Evolutionary conservation across 2,329 filamentous ascomycete species (phyloP).

Genomic region (Aspergillus floridensis): DNA sequence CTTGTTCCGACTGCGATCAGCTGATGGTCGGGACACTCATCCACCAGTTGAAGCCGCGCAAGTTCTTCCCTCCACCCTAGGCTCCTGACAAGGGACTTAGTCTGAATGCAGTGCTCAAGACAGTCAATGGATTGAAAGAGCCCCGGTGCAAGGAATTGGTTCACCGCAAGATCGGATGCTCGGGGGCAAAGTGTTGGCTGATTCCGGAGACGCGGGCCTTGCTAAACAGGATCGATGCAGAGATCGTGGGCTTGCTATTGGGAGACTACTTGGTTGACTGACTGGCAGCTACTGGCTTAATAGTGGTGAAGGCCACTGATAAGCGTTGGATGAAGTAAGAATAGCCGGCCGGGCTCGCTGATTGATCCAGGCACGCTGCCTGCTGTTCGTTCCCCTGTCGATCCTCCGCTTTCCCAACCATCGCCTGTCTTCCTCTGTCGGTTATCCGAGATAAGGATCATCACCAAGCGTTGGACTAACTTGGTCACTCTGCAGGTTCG

Average conservation of each 20-base stretch:
- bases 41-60: background rate
- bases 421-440: background rate
- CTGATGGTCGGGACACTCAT: background rate
- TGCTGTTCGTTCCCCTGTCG: background rate
- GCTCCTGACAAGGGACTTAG: background rate
- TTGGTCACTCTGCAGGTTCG: background rate
- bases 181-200: background rate
- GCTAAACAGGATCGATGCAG: background rate
- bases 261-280: background rate
- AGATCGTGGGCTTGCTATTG: background rate
- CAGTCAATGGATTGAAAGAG: background rate
- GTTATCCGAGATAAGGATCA: background rate
- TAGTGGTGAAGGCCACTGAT: too few species aligned
- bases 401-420: background rate
- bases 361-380: background rate
- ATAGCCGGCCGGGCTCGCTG: background rate
- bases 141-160: conserved; percentile 3
- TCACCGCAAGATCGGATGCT: background rate
- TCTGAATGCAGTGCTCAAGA: background rate
- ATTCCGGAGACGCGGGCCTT: background rate
- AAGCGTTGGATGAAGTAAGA: background rate
- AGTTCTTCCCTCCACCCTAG: conserved; percentile 4
- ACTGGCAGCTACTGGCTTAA: background rate
- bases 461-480: background rate
- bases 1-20: conserved; percentile 3